Base-by-base conservation (phyloP, 352 stramenopile species). In the Hyaloperonospora brassicae region DNA sequence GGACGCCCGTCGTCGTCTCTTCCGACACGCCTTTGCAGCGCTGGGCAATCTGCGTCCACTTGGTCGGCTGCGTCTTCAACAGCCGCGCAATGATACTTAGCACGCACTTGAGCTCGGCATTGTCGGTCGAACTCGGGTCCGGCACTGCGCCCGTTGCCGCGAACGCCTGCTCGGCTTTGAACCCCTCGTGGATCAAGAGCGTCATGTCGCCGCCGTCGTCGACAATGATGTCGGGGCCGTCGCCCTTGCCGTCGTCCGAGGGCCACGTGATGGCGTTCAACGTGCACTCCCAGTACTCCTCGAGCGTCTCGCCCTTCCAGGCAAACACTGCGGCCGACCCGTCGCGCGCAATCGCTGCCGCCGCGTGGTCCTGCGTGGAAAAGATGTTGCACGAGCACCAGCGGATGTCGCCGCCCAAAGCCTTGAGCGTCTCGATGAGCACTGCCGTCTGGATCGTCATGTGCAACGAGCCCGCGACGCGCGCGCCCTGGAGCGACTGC, bases 321-420 rank as follows among this genome's bases (percentile, higher is more conserved):
- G 96, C 96, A 62, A 98, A 99, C 30, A 99, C 95, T 34, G 95
- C 94, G 52, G 95, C 94, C 56, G 88, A 93, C 62, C 87, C 83
- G 62, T 98, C 93, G 63, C 94, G 91, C 0, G 93, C 96, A 57
- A 98, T 98, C 47, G 96, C 96, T 11, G 96, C 95, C 38, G 96
- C 96, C 45, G 95, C 96, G 81, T 98, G 96, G 76, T 98, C 95
- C 76, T 98, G 95, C 51, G 96, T 99, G 40, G 91, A 98, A 79
- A 98, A 99, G 62, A 99, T 99, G 92, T 99, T 98, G 86, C 96
- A 98, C 51, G 86, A 97, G 84, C 96, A 99, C 96, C 96, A 99
- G 54, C 96, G 89, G 45, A 99, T 95, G 75, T 98, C 90, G 60
- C 84, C 93, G 59, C 96, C 95, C 41, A 98, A 86, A 24, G 90